phyloP scores from a whole-genome alignment of 495 filamentous ascomycete species.

The Coniosporium apollinis region DNA sequence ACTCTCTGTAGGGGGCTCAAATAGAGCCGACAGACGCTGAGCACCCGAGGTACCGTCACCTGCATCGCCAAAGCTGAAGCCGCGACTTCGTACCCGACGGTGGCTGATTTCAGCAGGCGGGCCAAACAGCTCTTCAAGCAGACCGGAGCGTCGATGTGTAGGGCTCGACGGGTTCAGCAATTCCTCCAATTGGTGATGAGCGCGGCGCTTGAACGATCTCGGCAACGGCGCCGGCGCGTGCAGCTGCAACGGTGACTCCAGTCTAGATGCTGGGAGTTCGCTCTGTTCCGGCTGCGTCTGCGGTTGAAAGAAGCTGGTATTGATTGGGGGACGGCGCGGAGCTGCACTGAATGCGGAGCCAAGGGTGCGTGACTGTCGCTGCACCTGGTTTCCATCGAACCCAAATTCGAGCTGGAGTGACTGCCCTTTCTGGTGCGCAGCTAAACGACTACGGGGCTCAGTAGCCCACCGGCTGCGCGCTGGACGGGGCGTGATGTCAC shows the following conservation, averaged over 20 bases:
- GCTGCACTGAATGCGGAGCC: constrained; percentile 21
- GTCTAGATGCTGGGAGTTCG: background rate
- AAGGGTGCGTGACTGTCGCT: constrained; percentile 3
- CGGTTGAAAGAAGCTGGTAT: background rate
- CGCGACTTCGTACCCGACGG: constrained; percentile 35
- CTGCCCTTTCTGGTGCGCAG: constrained; percentile 26
- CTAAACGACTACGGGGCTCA: constrained; percentile 12
- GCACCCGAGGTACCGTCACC: constrained; percentile 20
- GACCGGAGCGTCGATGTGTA: constrained; percentile 29
- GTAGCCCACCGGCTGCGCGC: constrained; percentile 5
- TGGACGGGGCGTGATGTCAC: constrained; percentile 12
- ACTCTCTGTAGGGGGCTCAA: constrained; percentile 11
- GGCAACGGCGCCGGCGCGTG: constrained; percentile 26
- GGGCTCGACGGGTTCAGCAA: constrained; percentile 29
- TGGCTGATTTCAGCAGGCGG: constrained; percentile 20
- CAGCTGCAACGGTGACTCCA: constrained; percentile 15
- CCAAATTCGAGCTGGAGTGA: constrained; percentile 26
- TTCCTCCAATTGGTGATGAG: constrained; percentile 28
- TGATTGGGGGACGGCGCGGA: constrained; percentile 37
- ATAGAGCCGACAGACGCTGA: constrained; percentile 17
- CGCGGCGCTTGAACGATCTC: constrained; percentile 37
- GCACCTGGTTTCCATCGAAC: constrained; percentile 7
- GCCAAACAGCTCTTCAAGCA: constrained; percentile 34
- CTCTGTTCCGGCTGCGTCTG: constrained; percentile 7
- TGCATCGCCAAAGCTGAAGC: constrained; percentile 42